Base-by-base conservation (phyloP, 148 eudicot genomes). In the Pouteria glomerata region DNA sequence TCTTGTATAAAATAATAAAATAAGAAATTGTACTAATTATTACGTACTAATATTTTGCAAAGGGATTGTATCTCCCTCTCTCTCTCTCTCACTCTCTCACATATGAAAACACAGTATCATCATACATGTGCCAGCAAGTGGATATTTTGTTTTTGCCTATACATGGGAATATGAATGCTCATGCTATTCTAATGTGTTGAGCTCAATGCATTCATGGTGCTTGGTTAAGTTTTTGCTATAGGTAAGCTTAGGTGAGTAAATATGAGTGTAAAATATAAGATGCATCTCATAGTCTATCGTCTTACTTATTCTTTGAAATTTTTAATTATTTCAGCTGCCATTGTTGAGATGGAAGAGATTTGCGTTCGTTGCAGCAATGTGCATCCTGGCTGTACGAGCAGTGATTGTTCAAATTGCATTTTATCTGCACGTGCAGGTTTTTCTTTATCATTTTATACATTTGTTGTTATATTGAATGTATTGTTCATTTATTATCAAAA, bases 321-420 rank as follows among this genome's bases (percentile, higher is more conserved):
- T 77, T 21, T 51, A 75, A 35, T 26, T 48, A 52, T 63, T 74
- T 71, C 88, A 94, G 98, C 65, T 91, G 73, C 98, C 98, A 52
- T 41, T 88, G 84, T 71, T 94, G 77, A 83, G 98, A 83, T 94
- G 98, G 98, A 94, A 94, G 88, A 81, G 98, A 79, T 91, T 83
- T 85, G 98, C 97, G 47, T 65, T 91, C 45, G 84, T 91, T 78
- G 98, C 97, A 52, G 98, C 98, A 19, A 87, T 88, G 91, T 94
- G 98, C 82, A 94, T 94, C 85, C 82, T 94, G 48, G 97, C 91
- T 69, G 98, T 94, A 39, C 91, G 98, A 50, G 98, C 98, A 30
- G 77, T 94, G 59, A 89, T 94, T 69, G 98, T 94, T 76, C 98
- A 94, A 78, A 82, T 94, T 68, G 98, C 98, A 33, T 94, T 94